Evolutionary conservation across 2,329 filamentous ascomycete genomes (phyloP).

Genomic region (Xylaria sp.): DNA sequence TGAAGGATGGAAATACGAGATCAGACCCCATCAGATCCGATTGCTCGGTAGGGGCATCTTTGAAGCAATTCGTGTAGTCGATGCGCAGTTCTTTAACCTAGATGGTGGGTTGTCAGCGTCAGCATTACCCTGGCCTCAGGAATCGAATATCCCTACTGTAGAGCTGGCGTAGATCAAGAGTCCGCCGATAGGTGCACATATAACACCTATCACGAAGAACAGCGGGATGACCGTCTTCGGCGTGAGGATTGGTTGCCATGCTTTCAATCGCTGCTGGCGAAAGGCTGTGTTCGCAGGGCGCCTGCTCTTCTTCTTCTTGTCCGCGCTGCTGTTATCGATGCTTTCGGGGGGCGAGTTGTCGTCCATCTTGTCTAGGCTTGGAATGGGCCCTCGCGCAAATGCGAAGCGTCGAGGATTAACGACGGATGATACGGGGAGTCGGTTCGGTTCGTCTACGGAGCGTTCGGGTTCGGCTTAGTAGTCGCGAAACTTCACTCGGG

Average conservation of each 20-base stretch:
- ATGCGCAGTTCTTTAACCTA: slow-evolving; percentile 89
- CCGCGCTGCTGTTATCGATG: slow-evolving; percentile 44
- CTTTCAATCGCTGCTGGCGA: slow-evolving; percentile 93
- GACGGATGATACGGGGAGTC: no score
- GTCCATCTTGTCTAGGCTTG: slow-evolving; percentile 44
- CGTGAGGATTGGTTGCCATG: slow-evolving; percentile 98
- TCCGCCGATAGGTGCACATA: slow-evolving; percentile 92
- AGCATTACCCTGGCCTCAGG: not conserved
- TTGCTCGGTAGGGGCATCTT: slow-evolving; percentile 50
- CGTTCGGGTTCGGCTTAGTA: not conserved
- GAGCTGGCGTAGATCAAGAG: slow-evolving; percentile 83
- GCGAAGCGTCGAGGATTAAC: not conserved
- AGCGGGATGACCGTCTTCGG: slow-evolving; percentile 73
- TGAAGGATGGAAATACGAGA: slow-evolving; percentile 72
- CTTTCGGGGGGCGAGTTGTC: slow-evolving; percentile 55
- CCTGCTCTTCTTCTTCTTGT: slow-evolving; percentile 86
- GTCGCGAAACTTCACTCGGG: not conserved
- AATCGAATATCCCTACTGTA: slow-evolving; percentile 54
- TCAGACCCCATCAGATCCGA: slow-evolving; percentile 55
- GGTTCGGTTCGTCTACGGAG: not conserved
- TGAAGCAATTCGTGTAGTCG: slow-evolving; percentile 82
- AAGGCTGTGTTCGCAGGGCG: slow-evolving; percentile 96
- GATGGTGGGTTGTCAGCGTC: slow-evolving; percentile 19
- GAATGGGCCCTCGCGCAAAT: not conserved
- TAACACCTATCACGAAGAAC: slow-evolving; percentile 76